phyloP scores from a whole-genome alignment of 2,329 filamentous ascomycete genomes.

The Huntiella moniliformis region DNA sequence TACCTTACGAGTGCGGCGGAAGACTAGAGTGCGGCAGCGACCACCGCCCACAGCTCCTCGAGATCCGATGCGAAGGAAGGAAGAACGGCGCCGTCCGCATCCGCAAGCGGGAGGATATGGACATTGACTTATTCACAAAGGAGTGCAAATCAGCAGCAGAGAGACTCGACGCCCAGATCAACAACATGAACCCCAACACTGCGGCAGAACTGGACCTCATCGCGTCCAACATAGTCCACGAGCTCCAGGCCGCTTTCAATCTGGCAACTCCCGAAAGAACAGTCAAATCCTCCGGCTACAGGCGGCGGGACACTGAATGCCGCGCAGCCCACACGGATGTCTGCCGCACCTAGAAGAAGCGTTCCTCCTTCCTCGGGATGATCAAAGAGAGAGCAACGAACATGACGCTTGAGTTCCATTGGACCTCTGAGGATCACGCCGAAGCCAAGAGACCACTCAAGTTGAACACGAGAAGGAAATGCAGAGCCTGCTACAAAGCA shows the following conservation, averaged over 20 bases:
- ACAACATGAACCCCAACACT: neutral
- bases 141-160: neutral
- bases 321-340: neutral
- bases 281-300: neutral
- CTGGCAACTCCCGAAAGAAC: neutral
- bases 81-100: neutral
- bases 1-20: neutral
- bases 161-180: neutral
- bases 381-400: neutral
- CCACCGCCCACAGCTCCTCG: neutral
- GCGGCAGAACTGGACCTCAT: neutral
- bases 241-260: neutral
- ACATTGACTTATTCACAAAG: neutral
- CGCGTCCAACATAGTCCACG: neutral
- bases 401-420: neutral
- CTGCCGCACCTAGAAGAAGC: neutral
- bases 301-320: neutral
- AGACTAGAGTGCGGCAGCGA: conserved; percentile 1
- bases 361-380: neutral
- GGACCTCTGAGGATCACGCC: neutral
- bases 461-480: neutral
- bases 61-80: neutral
- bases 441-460: neutral
- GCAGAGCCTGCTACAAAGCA: neutral
- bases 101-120: neutral